Conservation (phyloP, 495 filamentous ascomycete species). For the Aspergillus ellipticus region DNA sequence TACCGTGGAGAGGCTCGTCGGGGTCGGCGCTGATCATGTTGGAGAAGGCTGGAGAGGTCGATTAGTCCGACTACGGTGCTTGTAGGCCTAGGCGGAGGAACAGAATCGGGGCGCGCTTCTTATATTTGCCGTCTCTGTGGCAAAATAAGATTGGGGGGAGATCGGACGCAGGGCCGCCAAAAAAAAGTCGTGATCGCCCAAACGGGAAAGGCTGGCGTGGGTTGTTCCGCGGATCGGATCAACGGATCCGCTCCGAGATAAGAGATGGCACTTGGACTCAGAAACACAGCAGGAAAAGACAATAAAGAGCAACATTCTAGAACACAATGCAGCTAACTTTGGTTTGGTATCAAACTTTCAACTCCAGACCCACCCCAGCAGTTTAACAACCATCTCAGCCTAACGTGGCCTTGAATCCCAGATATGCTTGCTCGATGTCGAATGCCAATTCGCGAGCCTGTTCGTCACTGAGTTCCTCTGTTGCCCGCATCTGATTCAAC, state of each 20-base stretch:
- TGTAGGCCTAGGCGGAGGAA: neutral
- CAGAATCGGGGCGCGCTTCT: conserved; percentile 1
- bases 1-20: conserved; percentile 45
- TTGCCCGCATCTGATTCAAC: conserved; percentile 94
- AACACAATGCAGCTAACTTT: conserved; percentile 10
- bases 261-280: neutral
- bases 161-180: conserved; percentile 11
- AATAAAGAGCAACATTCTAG: neutral
- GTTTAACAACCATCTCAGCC: conserved; percentile 26
- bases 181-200: conserved; percentile 36
- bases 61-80: conserved; percentile 1
- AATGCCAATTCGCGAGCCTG: conserved; percentile 83
- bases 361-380: conserved; percentile 7
- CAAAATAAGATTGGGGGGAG: conserved; percentile 16
- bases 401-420: conserved; percentile 79
- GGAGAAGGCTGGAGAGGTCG: conserved; percentile 9
- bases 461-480: conserved; percentile 82
- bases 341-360: conserved; percentile 14
- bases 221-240: conserved; percentile 32
- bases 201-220: conserved; percentile 36
- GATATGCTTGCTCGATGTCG: conserved; percentile 86
- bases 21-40: conserved; percentile 39
- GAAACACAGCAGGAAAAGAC: neutral
- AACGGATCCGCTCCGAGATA: conserved; percentile 11
- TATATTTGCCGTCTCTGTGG: conserved; percentile 14